Conservation (phyloP, 495 filamentous ascomycete species). For the Tuber umbilicatum region DNA sequence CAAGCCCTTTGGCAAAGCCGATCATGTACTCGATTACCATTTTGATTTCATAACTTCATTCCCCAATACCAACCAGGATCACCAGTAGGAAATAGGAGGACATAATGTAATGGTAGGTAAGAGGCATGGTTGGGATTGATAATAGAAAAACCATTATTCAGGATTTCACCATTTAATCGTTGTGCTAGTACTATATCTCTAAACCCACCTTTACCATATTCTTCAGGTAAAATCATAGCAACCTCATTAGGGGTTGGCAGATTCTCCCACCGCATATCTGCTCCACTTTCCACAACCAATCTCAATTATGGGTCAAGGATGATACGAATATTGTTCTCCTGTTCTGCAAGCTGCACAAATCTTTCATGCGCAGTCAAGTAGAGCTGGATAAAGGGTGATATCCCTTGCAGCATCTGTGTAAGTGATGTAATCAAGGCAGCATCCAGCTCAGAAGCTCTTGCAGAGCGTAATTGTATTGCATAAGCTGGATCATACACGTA, state of each 20-base stretch:
- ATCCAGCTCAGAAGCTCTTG: no score
- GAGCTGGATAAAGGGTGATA: no score
- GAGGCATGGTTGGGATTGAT: neutral
- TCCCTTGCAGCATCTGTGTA: no score
- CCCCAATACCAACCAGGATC: neutral
- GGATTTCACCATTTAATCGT: neutral
- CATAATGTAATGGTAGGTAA: neutral
- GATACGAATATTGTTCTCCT: no score
- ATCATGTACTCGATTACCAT: no score
- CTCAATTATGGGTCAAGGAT: neutral
- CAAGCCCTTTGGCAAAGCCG: no score
- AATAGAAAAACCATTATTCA: neutral
- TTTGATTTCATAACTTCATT: neutral
- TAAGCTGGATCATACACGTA: no score
- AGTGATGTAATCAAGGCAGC: no score
- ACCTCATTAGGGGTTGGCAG: neutral
- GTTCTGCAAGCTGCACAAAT: no score
- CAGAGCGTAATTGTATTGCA: no score
- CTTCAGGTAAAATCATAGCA: neutral
- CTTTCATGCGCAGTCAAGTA: no score
- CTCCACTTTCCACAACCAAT: neutral
- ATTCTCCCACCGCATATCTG: neutral
- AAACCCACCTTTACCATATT: neutral
- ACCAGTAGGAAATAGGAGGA: neutral
- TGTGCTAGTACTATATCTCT: neutral